A percentile compares a stretch with the other conserved stretches of the same genome.
Conservation (phyloP, 108 stramenopile genomes). For the Aurantiochytrium sp. region DNA sequence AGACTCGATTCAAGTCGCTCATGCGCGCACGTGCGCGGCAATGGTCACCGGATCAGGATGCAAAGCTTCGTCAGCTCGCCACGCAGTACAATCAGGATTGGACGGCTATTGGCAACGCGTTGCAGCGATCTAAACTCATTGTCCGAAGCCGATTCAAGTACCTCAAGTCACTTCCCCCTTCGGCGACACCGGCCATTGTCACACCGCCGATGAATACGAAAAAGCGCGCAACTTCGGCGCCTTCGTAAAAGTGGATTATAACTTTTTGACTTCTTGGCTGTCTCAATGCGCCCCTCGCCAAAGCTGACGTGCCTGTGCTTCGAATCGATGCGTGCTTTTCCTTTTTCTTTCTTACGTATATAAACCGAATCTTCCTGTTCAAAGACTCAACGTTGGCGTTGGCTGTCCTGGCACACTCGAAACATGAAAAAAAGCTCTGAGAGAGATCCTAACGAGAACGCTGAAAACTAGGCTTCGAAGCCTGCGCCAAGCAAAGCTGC, state of each 20-base stretch:
- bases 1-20: constrained; percentile 5
- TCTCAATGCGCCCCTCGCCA: too few relatives aligned
- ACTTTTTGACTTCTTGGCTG: too few relatives aligned
- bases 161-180: background rate
- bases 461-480: too few relatives aligned
- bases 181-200: background rate
- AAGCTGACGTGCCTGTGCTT: too few relatives aligned
- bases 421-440: too few relatives aligned
- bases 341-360: too few relatives aligned
- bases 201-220: background rate
- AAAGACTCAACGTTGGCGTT: too few relatives aligned
- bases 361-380: too few relatives aligned
- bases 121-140: background rate
- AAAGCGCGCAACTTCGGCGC: background rate
- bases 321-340: too few relatives aligned
- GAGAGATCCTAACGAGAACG: too few relatives aligned
- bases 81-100: background rate
- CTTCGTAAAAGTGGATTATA: background rate
- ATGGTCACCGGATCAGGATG: background rate
- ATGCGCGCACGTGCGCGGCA: background rate
- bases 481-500: too few relatives aligned
- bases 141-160: background rate
- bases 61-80: background rate
- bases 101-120: background rate
- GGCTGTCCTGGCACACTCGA: too few relatives aligned